phyloP scores from a whole-genome alignment of 495 filamentous ascomycete genomes.

The Talaromyces stipitatus region DNA sequence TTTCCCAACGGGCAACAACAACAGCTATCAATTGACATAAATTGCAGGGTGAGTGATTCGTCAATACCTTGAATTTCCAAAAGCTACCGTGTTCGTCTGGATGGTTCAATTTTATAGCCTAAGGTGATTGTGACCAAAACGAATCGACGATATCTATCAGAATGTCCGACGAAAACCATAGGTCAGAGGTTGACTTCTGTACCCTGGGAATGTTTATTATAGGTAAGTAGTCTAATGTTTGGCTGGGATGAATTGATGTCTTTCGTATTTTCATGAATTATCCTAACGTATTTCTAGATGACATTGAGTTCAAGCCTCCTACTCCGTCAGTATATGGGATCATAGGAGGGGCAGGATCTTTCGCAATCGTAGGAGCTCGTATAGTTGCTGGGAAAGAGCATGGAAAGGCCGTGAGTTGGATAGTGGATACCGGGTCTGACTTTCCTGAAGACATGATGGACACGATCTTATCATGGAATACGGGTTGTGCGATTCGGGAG shows the following conservation, averaged over 20 bases:
- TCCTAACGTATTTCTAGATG: conserved; percentile 49
- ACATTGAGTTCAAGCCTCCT: conserved; percentile 65
- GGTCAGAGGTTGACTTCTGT: conserved; percentile 60
- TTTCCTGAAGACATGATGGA: conserved; percentile 61
- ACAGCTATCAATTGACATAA: too few species aligned
- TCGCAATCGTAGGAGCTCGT: conserved; percentile 79
- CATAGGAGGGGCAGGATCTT: conserved; percentile 80
- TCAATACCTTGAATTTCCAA: too few species aligned
- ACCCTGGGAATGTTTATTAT: conserved; percentile 96
- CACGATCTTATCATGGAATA: conserved; percentile 63
- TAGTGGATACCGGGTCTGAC: conserved; percentile 83
- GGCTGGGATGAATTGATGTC: too few species aligned
- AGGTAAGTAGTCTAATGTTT: conserved; percentile 45
- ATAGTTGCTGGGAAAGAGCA: conserved; percentile 55
- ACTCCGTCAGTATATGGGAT: conserved; percentile 58
- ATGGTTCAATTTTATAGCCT: background rate
- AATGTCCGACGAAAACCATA: background rate
- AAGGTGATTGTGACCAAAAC: background rate
- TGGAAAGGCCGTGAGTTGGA: conserved; percentile 66
- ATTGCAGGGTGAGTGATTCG: too few species aligned
- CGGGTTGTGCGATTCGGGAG: conserved; percentile 58
- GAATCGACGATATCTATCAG: background rate
- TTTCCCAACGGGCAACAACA: too few species aligned
- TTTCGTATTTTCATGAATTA: too few species aligned
- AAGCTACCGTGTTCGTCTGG: background rate